phyloP scores from a whole-genome alignment of 441 rosid genomes.

The Syzygium malaccense region DNA sequence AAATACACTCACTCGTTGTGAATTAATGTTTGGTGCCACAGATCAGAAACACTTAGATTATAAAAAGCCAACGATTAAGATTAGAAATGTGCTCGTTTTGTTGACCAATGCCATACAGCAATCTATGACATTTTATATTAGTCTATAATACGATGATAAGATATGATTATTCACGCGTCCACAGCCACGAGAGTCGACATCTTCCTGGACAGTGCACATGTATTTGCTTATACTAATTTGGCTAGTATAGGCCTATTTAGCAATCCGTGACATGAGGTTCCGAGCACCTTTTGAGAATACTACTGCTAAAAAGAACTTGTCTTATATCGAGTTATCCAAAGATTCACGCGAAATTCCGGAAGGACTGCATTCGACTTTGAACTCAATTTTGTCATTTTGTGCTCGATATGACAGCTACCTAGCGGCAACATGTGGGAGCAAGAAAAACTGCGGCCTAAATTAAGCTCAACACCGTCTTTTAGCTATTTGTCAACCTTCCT shows the following conservation, averaged over 20 bases:
- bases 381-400: neutral
- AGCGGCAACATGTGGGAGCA: neutral
- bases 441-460: neutral
- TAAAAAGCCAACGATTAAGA: neutral
- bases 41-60: neutral
- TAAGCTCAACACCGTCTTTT: neutral
- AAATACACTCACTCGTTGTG: neutral
- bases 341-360: neutral
- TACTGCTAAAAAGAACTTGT: neutral
- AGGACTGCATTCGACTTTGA: neutral
- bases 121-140: neutral
- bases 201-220: neutral
- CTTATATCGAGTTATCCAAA: neutral
- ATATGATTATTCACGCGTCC: neutral
- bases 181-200: neutral
- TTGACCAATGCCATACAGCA: neutral
- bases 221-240: neutral
- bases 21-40: neutral
- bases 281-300: neutral
- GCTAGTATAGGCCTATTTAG: neutral
- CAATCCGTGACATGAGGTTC: neutral
- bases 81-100: neutral
- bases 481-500: neutral
- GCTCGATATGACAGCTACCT: neutral
- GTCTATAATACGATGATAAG: neutral